These are phyloP conservation scores for Cercospora berteroae DNA, from an alignment of 2,329 filamentous ascomycete species.

Conservation along the genomic window DNA sequence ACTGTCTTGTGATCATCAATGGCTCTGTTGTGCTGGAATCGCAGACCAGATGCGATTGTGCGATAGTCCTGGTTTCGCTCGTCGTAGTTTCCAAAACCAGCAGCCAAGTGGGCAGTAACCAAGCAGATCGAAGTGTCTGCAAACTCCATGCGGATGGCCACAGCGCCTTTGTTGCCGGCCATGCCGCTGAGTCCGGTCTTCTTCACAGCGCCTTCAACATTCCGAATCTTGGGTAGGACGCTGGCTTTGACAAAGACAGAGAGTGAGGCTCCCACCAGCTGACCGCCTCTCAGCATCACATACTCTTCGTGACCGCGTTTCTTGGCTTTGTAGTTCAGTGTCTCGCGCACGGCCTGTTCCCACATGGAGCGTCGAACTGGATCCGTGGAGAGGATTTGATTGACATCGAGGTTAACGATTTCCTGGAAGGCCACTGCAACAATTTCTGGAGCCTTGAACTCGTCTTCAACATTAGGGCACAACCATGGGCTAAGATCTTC, in stretches of 20 bases:
- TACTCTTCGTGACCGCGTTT: slow-evolving; percentile 71
- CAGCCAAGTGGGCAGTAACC: slow-evolving; percentile 92
- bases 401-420: slow-evolving; percentile 94
- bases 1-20: slow-evolving; percentile 92
- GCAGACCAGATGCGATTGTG: slow-evolving; percentile 80
- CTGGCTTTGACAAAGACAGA: slow-evolving; percentile 86
- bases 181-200: slow-evolving; percentile 95
- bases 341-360: slow-evolving; percentile 77
- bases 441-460: slow-evolving; percentile 72
- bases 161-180: slow-evolving; percentile 96
- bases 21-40: slow-evolving; percentile 84
- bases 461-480: slow-evolving; percentile 60
- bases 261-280: slow-evolving; percentile 89
- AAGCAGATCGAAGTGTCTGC: slow-evolving; percentile 92
- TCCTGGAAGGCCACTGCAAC: slow-evolving; percentile 94
- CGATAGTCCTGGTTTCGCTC: slow-evolving; percentile 91
- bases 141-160: slow-evolving; percentile 92
- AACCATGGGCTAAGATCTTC: slow-evolving; percentile 85
- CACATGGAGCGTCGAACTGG: slow-evolving; percentile 79
- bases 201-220: slow-evolving; percentile 93
- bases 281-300: slow-evolving; percentile 83
- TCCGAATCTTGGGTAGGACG: slow-evolving; percentile 78
- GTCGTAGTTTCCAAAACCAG: slow-evolving; percentile 94
- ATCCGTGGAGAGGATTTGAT: slow-evolving; percentile 99
- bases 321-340: slow-evolving; percentile 70